phyloP scores from a whole-genome alignment of 2,329 filamentous ascomycete species.

The Sclerotinia borealis region DNA sequence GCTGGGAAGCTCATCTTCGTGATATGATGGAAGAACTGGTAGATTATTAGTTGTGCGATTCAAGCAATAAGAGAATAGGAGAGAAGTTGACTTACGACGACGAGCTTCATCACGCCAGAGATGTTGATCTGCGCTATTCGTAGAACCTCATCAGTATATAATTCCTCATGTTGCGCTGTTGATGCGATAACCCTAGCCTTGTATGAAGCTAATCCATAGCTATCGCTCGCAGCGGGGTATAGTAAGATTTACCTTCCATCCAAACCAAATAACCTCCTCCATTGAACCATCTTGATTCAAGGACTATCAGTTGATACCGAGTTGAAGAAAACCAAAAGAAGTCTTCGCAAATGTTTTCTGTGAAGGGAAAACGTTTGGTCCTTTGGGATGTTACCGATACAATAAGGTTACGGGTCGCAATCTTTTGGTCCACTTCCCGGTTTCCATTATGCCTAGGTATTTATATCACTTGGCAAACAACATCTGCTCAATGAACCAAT shows the following conservation, averaged over 20 bases:
- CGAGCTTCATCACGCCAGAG: constrained; percentile 29
- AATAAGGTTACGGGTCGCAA: background rate
- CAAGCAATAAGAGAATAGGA: background rate
- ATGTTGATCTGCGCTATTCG: constrained; percentile 19
- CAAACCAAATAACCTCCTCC: constrained; percentile 30
- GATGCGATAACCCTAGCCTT: too few species aligned
- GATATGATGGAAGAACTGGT: constrained; percentile 60
- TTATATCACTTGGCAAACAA: background rate
- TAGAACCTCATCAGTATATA: background rate
- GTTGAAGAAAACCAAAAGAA: background rate
- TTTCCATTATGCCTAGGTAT: background rate
- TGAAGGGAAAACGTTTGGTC: background rate
- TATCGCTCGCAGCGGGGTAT: constrained; percentile 9
- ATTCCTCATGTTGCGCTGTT: background rate
- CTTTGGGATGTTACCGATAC: background rate
- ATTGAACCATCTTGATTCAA: constrained; percentile 27
- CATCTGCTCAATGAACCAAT: background rate
- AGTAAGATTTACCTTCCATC: constrained; percentile 24
- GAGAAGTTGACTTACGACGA: constrained; percentile 19
- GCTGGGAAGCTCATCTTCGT: constrained; percentile 52
- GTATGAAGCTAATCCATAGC: background rate
- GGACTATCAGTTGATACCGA: background rate
- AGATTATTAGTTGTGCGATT: background rate
- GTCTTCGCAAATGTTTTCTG: background rate
- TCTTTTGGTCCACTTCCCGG: background rate